A percentile compares a stretch with the other conserved stretches of the same genome.
Conservation (phyloP, 768 basidiomycete species). For the Lactarius evosmus region DNA sequence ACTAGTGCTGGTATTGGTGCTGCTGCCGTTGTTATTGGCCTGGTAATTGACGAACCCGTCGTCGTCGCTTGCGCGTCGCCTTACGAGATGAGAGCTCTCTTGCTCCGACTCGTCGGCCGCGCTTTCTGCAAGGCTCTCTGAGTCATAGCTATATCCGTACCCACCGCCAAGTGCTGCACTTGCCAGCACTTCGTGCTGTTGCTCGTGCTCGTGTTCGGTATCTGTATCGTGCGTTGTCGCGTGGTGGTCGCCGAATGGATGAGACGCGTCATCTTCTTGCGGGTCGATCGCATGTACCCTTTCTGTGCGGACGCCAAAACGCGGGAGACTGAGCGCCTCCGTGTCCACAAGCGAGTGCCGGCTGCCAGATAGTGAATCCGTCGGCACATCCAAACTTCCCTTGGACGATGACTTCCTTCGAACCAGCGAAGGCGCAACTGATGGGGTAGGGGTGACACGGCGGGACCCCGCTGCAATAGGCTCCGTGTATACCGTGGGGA, state of each 20-base stretch:
- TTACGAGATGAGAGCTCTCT: slow-evolving; percentile 40
- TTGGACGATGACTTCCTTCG: slow-evolving; percentile 20
- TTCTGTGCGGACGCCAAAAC: slow-evolving; percentile 43
- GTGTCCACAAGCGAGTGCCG: slow-evolving; percentile 25
- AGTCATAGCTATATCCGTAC: slow-evolving; percentile 36
- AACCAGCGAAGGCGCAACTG: slow-evolving; percentile 19
- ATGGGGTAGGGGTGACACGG: slow-evolving; percentile 31
- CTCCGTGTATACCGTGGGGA: slow-evolving; percentile 78
- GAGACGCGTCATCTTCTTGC: slow-evolving; percentile 44
- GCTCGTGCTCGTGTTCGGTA: slow-evolving; percentile 9
- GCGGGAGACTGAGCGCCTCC: slow-evolving; percentile 45
- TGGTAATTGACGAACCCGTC: slow-evolving; percentile 19
- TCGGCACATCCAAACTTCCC: neutral
- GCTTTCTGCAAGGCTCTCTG: slow-evolving; percentile 44
- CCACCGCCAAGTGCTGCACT: slow-evolving; percentile 45
- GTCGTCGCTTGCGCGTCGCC: slow-evolving; percentile 28
- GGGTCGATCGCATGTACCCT: slow-evolving; percentile 31
- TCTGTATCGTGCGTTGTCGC: slow-evolving; percentile 36
- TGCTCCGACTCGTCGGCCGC: slow-evolving; percentile 38
- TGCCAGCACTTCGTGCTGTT: neutral
- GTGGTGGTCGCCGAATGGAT: slow-evolving; percentile 45
- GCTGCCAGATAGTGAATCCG: slow-evolving; percentile 19
- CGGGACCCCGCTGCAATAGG: slow-evolving; percentile 34
- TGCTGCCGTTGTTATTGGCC: neutral
- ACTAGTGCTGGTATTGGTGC: slow-evolving; percentile 16